These are phyloP conservation scores for Xylaria multiplex DNA, from an alignment of 2,329 filamentous ascomycete genomes.

Conservation along the genomic window DNA sequence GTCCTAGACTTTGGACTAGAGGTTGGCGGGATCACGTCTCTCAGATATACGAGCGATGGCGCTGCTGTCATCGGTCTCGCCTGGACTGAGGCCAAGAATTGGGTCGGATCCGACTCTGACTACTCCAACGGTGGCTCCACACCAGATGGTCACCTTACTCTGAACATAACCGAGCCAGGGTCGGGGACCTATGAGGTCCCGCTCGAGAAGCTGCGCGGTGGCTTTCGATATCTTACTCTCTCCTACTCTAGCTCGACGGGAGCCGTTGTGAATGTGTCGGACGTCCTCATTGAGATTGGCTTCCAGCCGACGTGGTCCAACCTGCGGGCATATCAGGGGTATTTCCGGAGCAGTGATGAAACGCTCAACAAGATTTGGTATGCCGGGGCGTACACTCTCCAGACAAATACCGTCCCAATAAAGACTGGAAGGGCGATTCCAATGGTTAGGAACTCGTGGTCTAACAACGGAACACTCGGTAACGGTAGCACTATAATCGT, in stretches of 20 bases:
- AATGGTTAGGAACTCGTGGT: slow-evolving; percentile 44
- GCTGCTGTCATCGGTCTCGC: slow-evolving; percentile 56
- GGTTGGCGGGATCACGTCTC: slow-evolving; percentile 64
- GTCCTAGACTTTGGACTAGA: slow-evolving; percentile 69
- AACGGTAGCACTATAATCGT: slow-evolving; percentile 48
- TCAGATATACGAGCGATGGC: slow-evolving; percentile 59
- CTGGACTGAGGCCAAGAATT: slow-evolving; percentile 60
- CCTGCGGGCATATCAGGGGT: slow-evolving; percentile 22
- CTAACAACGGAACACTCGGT: slow-evolving; percentile 46
- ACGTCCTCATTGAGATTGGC: slow-evolving; percentile 35
- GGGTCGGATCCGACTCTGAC: slow-evolving; percentile 59
- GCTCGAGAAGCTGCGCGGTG: slow-evolving; percentile 58
- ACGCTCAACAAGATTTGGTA: slow-evolving; percentile 67
- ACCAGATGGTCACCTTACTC: slow-evolving; percentile 59
- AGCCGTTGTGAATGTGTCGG: slow-evolving; percentile 47
- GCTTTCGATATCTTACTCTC: slow-evolving; percentile 62
- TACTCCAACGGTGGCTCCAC: slow-evolving; percentile 58
- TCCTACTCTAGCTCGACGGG: slow-evolving; percentile 38
- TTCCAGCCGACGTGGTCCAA: slow-evolving; percentile 26
- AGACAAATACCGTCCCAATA: slow-evolving; percentile 47
- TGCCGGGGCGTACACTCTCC: slow-evolving; percentile 63
- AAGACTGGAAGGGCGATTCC: slow-evolving; percentile 44
- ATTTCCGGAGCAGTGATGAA: slow-evolving; percentile 42
- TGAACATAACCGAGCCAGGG: slow-evolving; percentile 48
- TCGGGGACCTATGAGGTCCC: slow-evolving; percentile 46